These are phyloP conservation scores for Xylaria digitata DNA, from an alignment of 2,329 filamentous ascomycete species.

Conservation along the genomic window DNA sequence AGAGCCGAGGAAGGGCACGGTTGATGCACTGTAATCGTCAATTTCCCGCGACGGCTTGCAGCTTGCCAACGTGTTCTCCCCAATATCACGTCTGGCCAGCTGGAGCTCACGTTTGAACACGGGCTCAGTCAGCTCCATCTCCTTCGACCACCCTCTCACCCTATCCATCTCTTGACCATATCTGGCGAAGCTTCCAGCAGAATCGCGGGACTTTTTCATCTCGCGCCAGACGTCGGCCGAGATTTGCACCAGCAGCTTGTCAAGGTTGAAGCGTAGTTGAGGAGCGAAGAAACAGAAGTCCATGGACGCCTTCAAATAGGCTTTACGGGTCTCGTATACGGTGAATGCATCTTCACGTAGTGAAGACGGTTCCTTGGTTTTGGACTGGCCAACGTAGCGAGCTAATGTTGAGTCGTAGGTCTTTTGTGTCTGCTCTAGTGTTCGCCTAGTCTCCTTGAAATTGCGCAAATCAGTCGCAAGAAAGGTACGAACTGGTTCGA, in stretches of 20 bases:
- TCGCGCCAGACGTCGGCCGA: slow-evolving; percentile 91
- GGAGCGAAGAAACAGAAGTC: slow-evolving; percentile 92
- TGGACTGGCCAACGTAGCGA: slow-evolving; percentile 85
- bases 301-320: slow-evolving; percentile 90
- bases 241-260: slow-evolving; percentile 85
- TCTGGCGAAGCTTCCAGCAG: slow-evolving; percentile 70
- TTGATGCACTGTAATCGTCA: slow-evolving; percentile 90
- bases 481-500: slow-evolving; percentile 85
- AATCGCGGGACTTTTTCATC: slow-evolving; percentile 77
- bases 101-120: slow-evolving; percentile 85
- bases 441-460: slow-evolving; percentile 85
- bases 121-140: slow-evolving; percentile 91
- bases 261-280: slow-evolving; percentile 83
- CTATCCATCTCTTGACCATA: slow-evolving; percentile 88
- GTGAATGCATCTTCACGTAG: slow-evolving; percentile 95
- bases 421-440: slow-evolving; percentile 83
- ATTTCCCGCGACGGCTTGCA: slow-evolving; percentile 89
- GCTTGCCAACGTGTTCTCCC: slow-evolving; percentile 76
- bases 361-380: slow-evolving; percentile 92
- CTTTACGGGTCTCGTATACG: slow-evolving; percentile 89
- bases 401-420: slow-evolving; percentile 84
- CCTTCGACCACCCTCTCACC: slow-evolving; percentile 89
- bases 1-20: slow-evolving; percentile 85
- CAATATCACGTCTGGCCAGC: slow-evolving; percentile 81
- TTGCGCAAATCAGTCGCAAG: slow-evolving; percentile 80